phyloP scores from a whole-genome alignment of 2,329 filamentous ascomycete genomes.

The Daldinia sp. region DNA sequence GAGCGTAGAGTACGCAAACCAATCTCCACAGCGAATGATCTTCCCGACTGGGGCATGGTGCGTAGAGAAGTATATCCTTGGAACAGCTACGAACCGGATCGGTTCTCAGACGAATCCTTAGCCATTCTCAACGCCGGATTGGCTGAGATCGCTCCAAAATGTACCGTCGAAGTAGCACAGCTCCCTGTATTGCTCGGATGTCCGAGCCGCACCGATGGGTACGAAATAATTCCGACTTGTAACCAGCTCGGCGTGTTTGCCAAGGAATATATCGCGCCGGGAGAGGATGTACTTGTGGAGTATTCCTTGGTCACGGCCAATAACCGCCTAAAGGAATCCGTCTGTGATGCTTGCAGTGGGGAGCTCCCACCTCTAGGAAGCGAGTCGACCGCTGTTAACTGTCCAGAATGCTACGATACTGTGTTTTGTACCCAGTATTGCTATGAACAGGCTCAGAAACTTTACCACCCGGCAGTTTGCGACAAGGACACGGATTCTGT shows the following conservation, averaged over 20 bases:
- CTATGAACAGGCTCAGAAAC: slow-evolving; percentile 66
- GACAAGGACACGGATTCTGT: slow-evolving; percentile 75
- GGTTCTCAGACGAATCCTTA: slow-evolving; percentile 77
- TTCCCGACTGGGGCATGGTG: slow-evolving; percentile 77
- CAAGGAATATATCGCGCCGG: slow-evolving; percentile 80
- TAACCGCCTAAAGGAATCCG: slow-evolving; percentile 84
- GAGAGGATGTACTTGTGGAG: slow-evolving; percentile 82
- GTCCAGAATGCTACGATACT: slow-evolving; percentile 72
- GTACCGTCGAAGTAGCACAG: slow-evolving; percentile 80
- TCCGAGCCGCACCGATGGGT: slow-evolving; percentile 63
- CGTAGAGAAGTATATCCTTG: slow-evolving; percentile 78
- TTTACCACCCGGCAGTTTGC: slow-evolving; percentile 74
- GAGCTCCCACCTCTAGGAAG: slow-evolving; percentile 72
- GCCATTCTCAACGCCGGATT: slow-evolving; percentile 78
- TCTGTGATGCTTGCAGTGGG: slow-evolving; percentile 90
- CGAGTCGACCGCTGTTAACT: slow-evolving; percentile 64
- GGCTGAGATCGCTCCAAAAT: slow-evolving; percentile 78
- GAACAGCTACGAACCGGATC: slow-evolving; percentile 76
- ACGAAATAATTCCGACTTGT: slow-evolving; percentile 68
- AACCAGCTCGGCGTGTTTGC: slow-evolving; percentile 92
- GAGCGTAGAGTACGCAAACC: slow-evolving; percentile 61
- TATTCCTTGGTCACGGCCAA: slow-evolving; percentile 90
- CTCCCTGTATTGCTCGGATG: slow-evolving; percentile 77
- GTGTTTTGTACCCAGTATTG: slow-evolving; percentile 75
- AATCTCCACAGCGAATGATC: slow-evolving; percentile 63